Evolutionary conservation across 2,329 filamentous ascomycete genomes (phyloP).

Genomic region (Ceratocystis cacaofunesta): DNA sequence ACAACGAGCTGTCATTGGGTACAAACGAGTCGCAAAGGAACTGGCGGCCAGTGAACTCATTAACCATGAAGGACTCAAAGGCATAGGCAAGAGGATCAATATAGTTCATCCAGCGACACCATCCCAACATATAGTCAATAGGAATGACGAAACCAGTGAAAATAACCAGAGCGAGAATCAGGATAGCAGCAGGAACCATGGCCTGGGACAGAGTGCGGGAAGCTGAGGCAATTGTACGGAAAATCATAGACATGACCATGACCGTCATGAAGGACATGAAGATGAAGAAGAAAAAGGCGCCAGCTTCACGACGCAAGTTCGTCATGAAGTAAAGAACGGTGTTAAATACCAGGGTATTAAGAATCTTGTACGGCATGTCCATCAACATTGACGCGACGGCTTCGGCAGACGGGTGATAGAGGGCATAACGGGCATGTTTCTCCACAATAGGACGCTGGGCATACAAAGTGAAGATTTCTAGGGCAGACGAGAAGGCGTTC

Average conservation of each 20-base stretch:
- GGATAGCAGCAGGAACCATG: slow-evolving; percentile 43
- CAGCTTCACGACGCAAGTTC: slow-evolving; percentile 57
- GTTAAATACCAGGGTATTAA: slow-evolving; percentile 65
- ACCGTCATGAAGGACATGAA: slow-evolving; percentile 61
- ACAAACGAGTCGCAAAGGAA: slow-evolving; percentile 39
- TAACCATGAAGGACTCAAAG: slow-evolving; percentile 68
- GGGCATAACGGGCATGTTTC: slow-evolving; percentile 71
- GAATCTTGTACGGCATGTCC: slow-evolving; percentile 70
- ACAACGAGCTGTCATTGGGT: slow-evolving; percentile 26
- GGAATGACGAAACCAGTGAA: slow-evolving; percentile 57
- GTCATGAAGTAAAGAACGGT: slow-evolving; percentile 76
- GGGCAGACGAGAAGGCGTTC: slow-evolving; percentile 67
- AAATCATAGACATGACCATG: slow-evolving; percentile 72
- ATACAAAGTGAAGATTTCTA: slow-evolving; percentile 76
- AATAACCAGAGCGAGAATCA: slow-evolving; percentile 52
- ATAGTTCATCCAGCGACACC: slow-evolving; percentile 75
- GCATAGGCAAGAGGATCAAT: slow-evolving; percentile 65
- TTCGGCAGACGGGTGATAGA: slow-evolving; percentile 82
- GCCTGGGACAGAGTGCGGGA: slow-evolving; percentile 56
- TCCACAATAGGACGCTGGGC: slow-evolving; percentile 83
- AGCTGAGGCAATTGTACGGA: slow-evolving; percentile 63
- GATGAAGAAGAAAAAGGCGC: slow-evolving; percentile 73
- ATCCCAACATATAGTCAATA: slow-evolving; percentile 56
- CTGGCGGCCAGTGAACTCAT: slow-evolving; percentile 57
- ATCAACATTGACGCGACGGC: slow-evolving; percentile 75